Conservation (phyloP, 2,329 filamentous ascomycete genomes). For the Phyllosticta citriasiana region DNA sequence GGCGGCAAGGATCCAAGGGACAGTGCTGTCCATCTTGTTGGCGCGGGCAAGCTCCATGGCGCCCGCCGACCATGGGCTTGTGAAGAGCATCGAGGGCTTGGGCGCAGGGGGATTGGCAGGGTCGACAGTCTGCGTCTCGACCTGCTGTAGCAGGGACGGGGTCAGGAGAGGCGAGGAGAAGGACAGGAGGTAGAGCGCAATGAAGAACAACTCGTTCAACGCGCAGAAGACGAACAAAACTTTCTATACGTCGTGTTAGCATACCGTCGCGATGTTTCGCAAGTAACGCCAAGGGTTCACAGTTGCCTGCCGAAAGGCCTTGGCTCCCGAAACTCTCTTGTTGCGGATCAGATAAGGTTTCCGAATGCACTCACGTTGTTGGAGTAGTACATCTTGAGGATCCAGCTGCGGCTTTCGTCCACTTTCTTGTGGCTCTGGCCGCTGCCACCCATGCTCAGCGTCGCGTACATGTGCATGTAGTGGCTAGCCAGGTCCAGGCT, state of each 20-base stretch:
- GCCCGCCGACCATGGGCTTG: constrained; percentile 82
- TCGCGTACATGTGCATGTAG: constrained; percentile 99
- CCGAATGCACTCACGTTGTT: constrained; percentile 61
- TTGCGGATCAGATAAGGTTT: background rate
- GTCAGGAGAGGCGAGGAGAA: constrained; percentile 88
- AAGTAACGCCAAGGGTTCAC: background rate
- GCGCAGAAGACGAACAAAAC: constrained; percentile 87
- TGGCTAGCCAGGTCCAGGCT: constrained; percentile 89
- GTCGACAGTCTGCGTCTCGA: constrained; percentile 40
- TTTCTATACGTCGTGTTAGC: constrained; percentile 43
- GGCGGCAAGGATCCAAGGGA: constrained; percentile 71
- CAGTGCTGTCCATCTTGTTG: constrained; percentile 60
- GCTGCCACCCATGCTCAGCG: constrained; percentile 73
- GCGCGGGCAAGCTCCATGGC: constrained; percentile 83
- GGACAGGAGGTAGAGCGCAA: constrained; percentile 91
- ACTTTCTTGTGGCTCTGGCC: constrained; percentile 86
- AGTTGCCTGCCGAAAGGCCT: background rate
- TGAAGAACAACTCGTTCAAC: constrained; percentile 95
- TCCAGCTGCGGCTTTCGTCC: constrained; percentile 74
- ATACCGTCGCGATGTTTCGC: background rate
- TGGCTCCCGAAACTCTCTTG: background rate
- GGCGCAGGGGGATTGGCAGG: constrained; percentile 61
- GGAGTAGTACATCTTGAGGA: constrained; percentile 92
- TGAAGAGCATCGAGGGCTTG: constrained; percentile 63
- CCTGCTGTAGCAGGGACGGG: constrained; percentile 61